A percentile compares a stretch with the other conserved stretches of the same genome.
Conservation (phyloP, 345 rosid species). For the Populus euphratica region DNA sequence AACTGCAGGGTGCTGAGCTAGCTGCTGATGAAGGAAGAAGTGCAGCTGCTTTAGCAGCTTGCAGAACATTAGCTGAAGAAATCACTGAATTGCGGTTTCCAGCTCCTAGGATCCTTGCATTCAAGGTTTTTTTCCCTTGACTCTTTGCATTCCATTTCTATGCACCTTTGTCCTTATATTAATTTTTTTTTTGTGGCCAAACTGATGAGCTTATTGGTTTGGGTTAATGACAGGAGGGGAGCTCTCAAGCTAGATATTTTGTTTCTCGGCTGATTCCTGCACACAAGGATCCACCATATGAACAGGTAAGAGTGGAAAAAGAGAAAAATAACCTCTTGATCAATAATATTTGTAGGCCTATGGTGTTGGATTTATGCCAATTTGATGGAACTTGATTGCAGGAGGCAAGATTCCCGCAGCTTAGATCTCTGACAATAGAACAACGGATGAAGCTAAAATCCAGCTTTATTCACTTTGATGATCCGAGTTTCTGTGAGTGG, state of each 20-base stretch:
- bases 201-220: conserved; percentile 8
- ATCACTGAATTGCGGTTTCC: conserved; percentile 89
- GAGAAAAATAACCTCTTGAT: not conserved
- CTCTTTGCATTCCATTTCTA: not conserved
- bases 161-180: not conserved
- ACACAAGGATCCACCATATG: conserved; percentile 97
- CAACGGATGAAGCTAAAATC: conserved; percentile 69
- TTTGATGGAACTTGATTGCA: conserved; percentile 25
- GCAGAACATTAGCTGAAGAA: conserved; percentile 95
- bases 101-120: conserved; percentile 89
- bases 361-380: not conserved
- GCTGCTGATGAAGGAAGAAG: conserved; percentile 81
- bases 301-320: conserved; percentile 51
- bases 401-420: conserved; percentile 96
- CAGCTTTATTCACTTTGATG: conserved; percentile 82
- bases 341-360: not conserved
- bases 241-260: conserved; percentile 93
- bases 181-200: not conserved
- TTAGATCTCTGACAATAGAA: conserved; percentile 58
- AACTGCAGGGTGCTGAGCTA: conserved; percentile 78
- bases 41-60: conserved; percentile 91
- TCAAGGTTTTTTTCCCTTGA: conserved; percentile 54
- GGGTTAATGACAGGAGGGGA: conserved; percentile 66
- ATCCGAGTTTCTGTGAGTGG: conserved; percentile 94
- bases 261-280: conserved; percentile 91